Conservation (phyloP, 176 grass and related monocot genomes). For the Bothriochloa decipiens region DNA sequence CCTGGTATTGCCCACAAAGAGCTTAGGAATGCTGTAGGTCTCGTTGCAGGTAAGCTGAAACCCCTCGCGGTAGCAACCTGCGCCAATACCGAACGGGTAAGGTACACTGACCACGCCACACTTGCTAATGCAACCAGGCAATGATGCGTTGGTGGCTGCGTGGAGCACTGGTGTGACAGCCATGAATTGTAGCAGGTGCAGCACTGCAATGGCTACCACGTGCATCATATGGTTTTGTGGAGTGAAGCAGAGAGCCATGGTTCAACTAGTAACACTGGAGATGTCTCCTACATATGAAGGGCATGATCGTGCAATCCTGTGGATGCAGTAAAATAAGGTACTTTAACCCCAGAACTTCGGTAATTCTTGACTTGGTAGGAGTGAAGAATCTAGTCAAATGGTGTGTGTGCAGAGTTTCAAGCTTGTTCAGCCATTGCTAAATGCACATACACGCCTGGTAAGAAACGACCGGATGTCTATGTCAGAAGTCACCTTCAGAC, state of each 20-base stretch:
- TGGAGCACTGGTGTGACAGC: too few species aligned
- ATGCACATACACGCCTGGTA: not conserved
- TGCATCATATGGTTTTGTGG: not conserved
- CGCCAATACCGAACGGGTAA: too few species aligned
- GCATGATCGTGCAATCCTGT: not conserved
- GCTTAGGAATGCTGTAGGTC: too few species aligned
- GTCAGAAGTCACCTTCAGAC: not conserved
- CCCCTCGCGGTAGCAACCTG: too few species aligned
- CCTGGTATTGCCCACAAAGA: too few species aligned
- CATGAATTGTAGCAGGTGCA: not conserved
- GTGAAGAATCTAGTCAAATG: not conserved
- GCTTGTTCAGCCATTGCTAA: not conserved
- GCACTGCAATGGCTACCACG: not conserved
- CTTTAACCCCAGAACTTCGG: not conserved
- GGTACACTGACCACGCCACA: too few species aligned
- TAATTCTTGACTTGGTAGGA: not conserved
- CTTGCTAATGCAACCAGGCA: too few species aligned
- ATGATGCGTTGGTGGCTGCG: too few species aligned
- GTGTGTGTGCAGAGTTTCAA: conserved; percentile 8
- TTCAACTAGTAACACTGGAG: not conserved
- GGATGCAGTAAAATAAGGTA: not conserved
- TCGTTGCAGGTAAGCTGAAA: too few species aligned
- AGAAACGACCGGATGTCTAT: not conserved
- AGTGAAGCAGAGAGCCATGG: conserved; percentile 3
- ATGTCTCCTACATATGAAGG: too few species aligned